Percentiles rank a stretch among this genome's conserved stretches.
phyloP scores from a whole-genome alignment of 2,329 filamentous ascomycete genomes.

The Penicillium sclerotiorum region DNA sequence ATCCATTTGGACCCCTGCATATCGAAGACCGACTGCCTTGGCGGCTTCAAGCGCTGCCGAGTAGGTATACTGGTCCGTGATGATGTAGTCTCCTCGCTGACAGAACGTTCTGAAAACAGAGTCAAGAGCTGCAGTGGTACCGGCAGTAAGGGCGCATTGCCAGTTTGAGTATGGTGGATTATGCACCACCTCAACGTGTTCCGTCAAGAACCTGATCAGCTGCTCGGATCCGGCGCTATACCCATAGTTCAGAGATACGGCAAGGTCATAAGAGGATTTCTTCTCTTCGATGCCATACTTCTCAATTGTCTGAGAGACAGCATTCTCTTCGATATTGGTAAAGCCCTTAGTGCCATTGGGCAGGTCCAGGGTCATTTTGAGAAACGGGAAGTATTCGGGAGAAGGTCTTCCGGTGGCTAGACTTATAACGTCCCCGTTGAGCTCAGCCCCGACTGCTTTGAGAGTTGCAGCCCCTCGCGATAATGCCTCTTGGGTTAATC shows the following conservation, averaged over 20 bases:
- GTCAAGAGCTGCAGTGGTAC: conserved; percentile 78
- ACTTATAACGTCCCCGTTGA: not conserved
- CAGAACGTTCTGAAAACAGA: conserved; percentile 78
- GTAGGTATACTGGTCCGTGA: conserved; percentile 88
- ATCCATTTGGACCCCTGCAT: conserved; percentile 62
- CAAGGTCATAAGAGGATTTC: conserved; percentile 61
- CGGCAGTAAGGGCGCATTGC: conserved; percentile 74
- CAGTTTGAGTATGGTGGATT: conserved; percentile 72
- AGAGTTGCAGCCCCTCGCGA: not conserved
- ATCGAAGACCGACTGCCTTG: conserved; percentile 58
- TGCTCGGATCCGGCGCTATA: conserved; percentile 79
- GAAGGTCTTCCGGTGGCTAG: not conserved
- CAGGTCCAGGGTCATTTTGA: not conserved
- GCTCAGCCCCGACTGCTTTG: not conserved
- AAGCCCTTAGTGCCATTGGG: not conserved
- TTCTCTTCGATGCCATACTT: not conserved
- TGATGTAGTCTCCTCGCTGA: conserved; percentile 67
- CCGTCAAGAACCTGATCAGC: conserved; percentile 79
- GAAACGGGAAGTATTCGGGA: not conserved
- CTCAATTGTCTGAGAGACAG: not conserved
- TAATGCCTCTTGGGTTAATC: not conserved
- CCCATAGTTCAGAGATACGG: conserved; percentile 83
- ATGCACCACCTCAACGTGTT: conserved; percentile 86
- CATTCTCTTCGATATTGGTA: too few species aligned
- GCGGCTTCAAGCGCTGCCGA: conserved; percentile 66